Conservation (phyloP, 225 moss, liverwort and hornwort species). For the Marchantia paleacea region DNA sequence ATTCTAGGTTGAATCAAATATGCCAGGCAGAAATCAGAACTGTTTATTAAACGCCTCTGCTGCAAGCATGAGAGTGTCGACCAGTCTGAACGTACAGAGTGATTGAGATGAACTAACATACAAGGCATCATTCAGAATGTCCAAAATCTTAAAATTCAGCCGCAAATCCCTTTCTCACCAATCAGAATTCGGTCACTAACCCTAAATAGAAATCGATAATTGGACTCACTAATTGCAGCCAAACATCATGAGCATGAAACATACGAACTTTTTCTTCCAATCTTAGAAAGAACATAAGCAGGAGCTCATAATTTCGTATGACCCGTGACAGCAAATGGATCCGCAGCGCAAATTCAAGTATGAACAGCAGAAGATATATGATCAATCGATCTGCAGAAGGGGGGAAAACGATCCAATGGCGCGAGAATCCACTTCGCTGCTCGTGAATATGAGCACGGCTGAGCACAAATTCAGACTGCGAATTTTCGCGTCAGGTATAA, state of each 20-base stretch:
- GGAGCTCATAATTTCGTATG: background rate
- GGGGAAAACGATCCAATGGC: background rate
- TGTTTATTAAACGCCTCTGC: background rate
- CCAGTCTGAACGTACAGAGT: background rate
- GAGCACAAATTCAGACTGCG: background rate
- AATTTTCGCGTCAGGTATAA: background rate
- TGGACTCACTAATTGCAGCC: background rate
- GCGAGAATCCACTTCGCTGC: background rate
- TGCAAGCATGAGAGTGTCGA: background rate
- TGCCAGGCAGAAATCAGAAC: too few relatives aligned
- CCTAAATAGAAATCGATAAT: constrained; percentile 4
- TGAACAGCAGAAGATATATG: background rate
- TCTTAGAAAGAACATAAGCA: background rate
- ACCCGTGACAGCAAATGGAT: background rate
- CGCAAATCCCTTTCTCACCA: background rate
- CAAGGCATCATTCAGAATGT: background rate
- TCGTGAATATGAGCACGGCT: background rate
- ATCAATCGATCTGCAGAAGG: background rate
- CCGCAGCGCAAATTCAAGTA: background rate
- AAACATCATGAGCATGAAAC: background rate
- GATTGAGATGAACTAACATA: background rate
- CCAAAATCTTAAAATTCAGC: background rate
- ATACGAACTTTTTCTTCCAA: background rate
- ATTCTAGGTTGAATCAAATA: background rate
- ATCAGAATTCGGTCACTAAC: background rate